phyloP scores from a whole-genome alignment of 2,329 filamentous ascomycete species.

The Fusarium sp. region DNA sequence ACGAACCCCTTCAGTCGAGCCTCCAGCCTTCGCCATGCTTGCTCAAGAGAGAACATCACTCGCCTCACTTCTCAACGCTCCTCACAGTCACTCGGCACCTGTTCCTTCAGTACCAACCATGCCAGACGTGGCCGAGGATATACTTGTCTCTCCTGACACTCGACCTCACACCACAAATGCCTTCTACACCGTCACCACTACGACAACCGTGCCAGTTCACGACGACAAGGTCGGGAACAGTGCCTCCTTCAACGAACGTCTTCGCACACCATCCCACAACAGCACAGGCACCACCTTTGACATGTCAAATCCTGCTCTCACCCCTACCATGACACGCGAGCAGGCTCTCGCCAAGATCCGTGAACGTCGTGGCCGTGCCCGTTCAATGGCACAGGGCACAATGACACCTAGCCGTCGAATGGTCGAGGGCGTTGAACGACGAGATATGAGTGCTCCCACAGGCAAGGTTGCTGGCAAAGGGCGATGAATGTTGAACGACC shows the following conservation, averaged over 20 bases:
- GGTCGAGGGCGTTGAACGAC: constrained; percentile 59
- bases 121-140: constrained; percentile 30
- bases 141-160: constrained; percentile 37
- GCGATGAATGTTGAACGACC: constrained; percentile 9
- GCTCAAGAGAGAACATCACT: constrained; percentile 66
- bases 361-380: constrained; percentile 75
- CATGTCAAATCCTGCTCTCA: constrained; percentile 66
- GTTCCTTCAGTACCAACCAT: constrained; percentile 53
- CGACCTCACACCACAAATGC: constrained; percentile 59
- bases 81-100: constrained; percentile 52
- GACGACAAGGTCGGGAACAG: constrained; percentile 53
- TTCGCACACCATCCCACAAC: constrained; percentile 56
- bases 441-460: constrained; percentile 61
- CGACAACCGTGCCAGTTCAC: constrained; percentile 62
- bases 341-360: constrained; percentile 80
- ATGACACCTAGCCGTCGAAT: constrained; percentile 67
- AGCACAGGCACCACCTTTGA: constrained; percentile 58
- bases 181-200: constrained; percentile 60
- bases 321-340: constrained; percentile 75
- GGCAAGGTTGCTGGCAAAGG: constrained; percentile 43
- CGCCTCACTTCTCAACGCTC: constrained; percentile 68
- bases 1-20: constrained; percentile 70
- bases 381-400: constrained; percentile 72
- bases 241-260: constrained; percentile 56
- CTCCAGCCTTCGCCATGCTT: constrained; percentile 66